A percentile compares a stretch with the other conserved stretches of the same genome.
phyloP scores from a whole-genome alignment of 768 basidiomycete species.

The Mycena chlorophos region DNA sequence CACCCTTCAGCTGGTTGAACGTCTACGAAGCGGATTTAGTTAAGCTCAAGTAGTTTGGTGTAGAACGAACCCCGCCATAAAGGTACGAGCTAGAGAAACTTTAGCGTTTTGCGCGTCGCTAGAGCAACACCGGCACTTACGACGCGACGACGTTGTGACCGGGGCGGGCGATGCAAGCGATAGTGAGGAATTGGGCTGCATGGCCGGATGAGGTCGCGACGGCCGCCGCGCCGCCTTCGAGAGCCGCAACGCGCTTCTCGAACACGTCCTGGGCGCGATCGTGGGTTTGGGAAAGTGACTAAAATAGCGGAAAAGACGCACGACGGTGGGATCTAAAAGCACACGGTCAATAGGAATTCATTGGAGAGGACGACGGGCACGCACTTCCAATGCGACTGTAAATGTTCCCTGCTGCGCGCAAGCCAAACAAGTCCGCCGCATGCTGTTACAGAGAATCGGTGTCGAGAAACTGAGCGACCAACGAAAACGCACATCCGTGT shows the following conservation, averaged over 20 bases:
- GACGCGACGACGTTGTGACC: constrained; percentile 82
- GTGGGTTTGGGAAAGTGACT: neutral
- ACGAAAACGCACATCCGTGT: constrained; percentile 51
- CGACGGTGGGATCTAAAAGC: constrained; percentile 3
- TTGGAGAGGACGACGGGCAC: constrained; percentile 43
- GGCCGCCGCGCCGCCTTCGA: constrained; percentile 80
- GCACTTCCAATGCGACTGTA: constrained; percentile 67
- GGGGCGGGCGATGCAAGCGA: constrained; percentile 55
- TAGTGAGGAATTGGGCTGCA: constrained; percentile 74
- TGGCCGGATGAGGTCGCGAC: constrained; percentile 76
- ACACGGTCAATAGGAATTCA: constrained; percentile 8
- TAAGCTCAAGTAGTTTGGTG: neutral
- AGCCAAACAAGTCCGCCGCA: constrained; percentile 68
- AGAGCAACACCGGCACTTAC: constrained; percentile 36
- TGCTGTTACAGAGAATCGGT: constrained; percentile 42
- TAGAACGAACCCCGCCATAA: constrained; percentile 63
- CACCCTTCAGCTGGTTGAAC: constrained; percentile 72
- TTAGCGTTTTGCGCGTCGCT: neutral
- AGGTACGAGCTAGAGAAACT: constrained; percentile 48
- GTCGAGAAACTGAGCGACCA: neutral
- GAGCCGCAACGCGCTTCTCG: constrained; percentile 73
- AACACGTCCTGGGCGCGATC: constrained; percentile 61
- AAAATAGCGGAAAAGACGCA: neutral
- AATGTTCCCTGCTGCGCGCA: constrained; percentile 59
- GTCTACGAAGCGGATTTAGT: constrained; percentile 39